A percentile compares a stretch with the other conserved stretches of the same genome.
phyloP scores from a whole-genome alignment of 2,329 filamentous ascomycete genomes.

The Calycina marina region DNA sequence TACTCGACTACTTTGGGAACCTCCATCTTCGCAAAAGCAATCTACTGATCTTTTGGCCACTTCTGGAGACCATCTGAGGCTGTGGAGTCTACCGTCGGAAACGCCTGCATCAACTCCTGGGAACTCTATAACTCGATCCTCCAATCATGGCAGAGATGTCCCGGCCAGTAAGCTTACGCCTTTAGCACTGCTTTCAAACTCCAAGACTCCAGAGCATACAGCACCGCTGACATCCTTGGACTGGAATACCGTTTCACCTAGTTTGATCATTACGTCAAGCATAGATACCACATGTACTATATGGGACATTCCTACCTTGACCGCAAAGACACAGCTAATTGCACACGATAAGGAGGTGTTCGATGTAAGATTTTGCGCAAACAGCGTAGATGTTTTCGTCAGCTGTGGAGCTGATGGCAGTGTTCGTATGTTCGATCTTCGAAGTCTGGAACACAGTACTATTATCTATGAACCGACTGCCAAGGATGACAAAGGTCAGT shows the following conservation, averaged over 20 bases:
- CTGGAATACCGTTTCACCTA: slow-evolving; percentile 95
- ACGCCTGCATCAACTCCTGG: slow-evolving; percentile 35
- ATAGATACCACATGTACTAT: slow-evolving; percentile 99
- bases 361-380: slow-evolving; percentile 94
- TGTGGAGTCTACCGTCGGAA: slow-evolving; percentile 81
- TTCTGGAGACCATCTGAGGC: slow-evolving; percentile 79
- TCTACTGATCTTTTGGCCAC: slow-evolving; percentile 90
- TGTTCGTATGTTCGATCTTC: slow-evolving; percentile 95
- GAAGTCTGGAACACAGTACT: slow-evolving; percentile 92
- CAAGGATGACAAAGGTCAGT: slow-evolving; percentile 60
- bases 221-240: slow-evolving; percentile 91
- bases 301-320: slow-evolving; percentile 96
- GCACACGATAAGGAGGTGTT: slow-evolving; percentile 99
- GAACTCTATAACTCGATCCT: slow-evolving; percentile 56
- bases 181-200: slow-evolving; percentile 85
- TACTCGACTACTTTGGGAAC: slow-evolving; percentile 89
- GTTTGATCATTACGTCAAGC: slow-evolving; percentile 94
- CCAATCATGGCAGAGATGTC: slow-evolving; percentile 41
- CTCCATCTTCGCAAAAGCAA: slow-evolving; percentile 86
- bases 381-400: slow-evolving; percentile 96
- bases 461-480: slow-evolving; percentile 97
- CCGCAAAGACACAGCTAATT: slow-evolving; percentile 94
- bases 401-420: slow-evolving; percentile 96
- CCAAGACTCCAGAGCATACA: slow-evolving; percentile 95
- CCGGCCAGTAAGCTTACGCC: slow-evolving; percentile 72